phyloP scores from a whole-genome alignment of 805 yeast species.

The Hanseniaspora jakobsenii region DNA sequence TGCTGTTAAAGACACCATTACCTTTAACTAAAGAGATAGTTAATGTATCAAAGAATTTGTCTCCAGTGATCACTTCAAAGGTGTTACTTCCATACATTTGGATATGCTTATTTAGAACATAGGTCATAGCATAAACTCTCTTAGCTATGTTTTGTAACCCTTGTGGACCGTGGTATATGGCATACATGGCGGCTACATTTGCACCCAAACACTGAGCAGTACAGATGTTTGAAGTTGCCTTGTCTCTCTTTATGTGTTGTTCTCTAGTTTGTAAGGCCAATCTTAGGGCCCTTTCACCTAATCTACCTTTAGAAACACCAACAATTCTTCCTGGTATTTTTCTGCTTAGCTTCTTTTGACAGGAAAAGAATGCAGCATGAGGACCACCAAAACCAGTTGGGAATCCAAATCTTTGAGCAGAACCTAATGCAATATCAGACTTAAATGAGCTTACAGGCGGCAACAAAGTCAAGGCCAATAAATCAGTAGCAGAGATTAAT shows the following conservation, averaged over 20 bases:
- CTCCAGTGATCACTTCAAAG: constrained; percentile 24
- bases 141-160: constrained; percentile 70
- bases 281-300: constrained; percentile 80
- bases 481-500: constrained; percentile 79
- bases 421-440: constrained; percentile 88
- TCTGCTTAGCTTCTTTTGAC: constrained; percentile 64
- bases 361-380: constrained; percentile 95
- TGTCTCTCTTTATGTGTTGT: constrained; percentile 94
- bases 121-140: constrained; percentile 63
- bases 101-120: constrained; percentile 54
- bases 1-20: constrained; percentile 29
- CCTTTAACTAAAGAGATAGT: constrained; percentile 44
- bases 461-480: constrained; percentile 74
- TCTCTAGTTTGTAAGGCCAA: constrained; percentile 95
- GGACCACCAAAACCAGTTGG: constrained; percentile 99
- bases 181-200: constrained; percentile 89
- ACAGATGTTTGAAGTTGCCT: constrained; percentile 95
- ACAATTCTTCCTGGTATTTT: constrained; percentile 95
- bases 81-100: constrained; percentile 19
- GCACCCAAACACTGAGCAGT: constrained; percentile 96
- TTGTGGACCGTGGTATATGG: constrained; percentile 88
- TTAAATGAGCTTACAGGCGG: constrained; percentile 76
- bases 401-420: constrained; percentile 92
- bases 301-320: constrained; percentile 82
- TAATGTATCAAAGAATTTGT: constrained; percentile 71